Percentiles rank a stretch among this genome's conserved stretches.
Conservation (phyloP, 2,329 filamentous ascomycete species). For the Alternaria gansuensis region DNA sequence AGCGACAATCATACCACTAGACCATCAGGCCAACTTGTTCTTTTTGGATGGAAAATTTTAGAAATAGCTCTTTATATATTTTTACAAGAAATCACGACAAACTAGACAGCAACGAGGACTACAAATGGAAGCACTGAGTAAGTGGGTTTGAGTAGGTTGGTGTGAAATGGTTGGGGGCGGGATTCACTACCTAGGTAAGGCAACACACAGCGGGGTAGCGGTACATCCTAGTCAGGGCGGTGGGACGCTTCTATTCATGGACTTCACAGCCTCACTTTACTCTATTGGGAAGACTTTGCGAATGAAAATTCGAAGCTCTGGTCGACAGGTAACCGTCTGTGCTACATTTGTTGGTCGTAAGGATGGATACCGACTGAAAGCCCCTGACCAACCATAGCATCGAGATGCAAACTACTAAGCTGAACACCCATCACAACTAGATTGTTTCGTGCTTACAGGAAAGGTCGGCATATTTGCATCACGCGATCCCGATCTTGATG, state of each 20-base stretch:
- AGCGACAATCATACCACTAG: constrained; percentile 49
- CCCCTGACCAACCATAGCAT: neutral
- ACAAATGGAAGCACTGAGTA: neutral
- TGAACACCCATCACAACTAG: constrained; percentile 2
- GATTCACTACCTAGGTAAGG: neutral
- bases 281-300: constrained; percentile 27
- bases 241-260: constrained; percentile 22
- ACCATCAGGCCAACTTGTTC: constrained; percentile 38
- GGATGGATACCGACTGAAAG: neutral
- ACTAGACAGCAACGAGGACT: too few species aligned
- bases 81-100: too few species aligned
- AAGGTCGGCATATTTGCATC: constrained; percentile 2
- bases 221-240: constrained; percentile 13
- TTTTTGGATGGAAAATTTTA: constrained; percentile 18
- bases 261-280: constrained; percentile 18
- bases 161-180: neutral
- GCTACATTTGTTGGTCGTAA: neutral
- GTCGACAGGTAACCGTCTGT: constrained; percentile 10
- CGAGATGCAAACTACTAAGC: neutral
- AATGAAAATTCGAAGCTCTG: constrained; percentile 4
- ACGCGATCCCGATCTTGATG: constrained; percentile 10
- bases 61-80: neutral
- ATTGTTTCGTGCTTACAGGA: neutral
- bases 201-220: constrained; percentile 12
- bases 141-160: neutral